Conservation (phyloP, 805 yeast genomes). For the Saccharomycopsis microspora region DNA sequence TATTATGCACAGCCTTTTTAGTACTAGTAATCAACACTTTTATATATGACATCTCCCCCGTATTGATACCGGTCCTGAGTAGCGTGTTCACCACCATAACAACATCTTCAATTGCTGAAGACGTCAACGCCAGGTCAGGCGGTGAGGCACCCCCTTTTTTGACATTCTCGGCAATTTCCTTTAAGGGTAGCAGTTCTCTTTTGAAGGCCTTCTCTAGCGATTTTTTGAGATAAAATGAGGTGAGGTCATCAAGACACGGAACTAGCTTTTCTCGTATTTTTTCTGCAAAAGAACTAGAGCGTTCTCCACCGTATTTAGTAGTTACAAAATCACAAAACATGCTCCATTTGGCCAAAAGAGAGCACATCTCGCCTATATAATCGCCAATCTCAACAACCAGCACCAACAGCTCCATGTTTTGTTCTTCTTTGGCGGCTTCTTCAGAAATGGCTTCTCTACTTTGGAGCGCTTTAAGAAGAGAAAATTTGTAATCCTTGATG, state of each 20-base stretch:
- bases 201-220: slow-evolving; percentile 75
- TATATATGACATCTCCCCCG: slow-evolving; percentile 53
- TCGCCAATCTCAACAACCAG: slow-evolving; percentile 60
- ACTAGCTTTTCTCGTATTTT: slow-evolving; percentile 42
- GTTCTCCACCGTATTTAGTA: slow-evolving; percentile 28
- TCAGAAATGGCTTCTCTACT: slow-evolving; percentile 21
- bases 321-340: slow-evolving; percentile 65
- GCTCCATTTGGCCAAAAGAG: slow-evolving; percentile 79
- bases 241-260: slow-evolving; percentile 54
- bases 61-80: slow-evolving; percentile 51
- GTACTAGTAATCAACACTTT: slow-evolving; percentile 43
- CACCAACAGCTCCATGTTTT: slow-evolving; percentile 25
- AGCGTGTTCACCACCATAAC: slow-evolving; percentile 62
- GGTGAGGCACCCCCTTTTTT: slow-evolving; percentile 15
- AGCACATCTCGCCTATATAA: slow-evolving; percentile 55
- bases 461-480: slow-evolving; percentile 21
- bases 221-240: slow-evolving; percentile 57
- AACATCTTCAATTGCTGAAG: slow-evolving; percentile 82
- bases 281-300: slow-evolving; percentile 40
- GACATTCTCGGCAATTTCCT: slow-evolving; percentile 28
- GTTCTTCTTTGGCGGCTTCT: slow-evolving; percentile 24
- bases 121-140: slow-evolving; percentile 54
- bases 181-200: slow-evolving; percentile 66
- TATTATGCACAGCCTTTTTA: slow-evolving; percentile 50
- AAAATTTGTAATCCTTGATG: slow-evolving; percentile 42